Evolutionary conservation across 1,139 yeast genomes (phyloP), one percentile per base, ranked within the genome.

Genomic region (Eremothecium coryli): DNA sequence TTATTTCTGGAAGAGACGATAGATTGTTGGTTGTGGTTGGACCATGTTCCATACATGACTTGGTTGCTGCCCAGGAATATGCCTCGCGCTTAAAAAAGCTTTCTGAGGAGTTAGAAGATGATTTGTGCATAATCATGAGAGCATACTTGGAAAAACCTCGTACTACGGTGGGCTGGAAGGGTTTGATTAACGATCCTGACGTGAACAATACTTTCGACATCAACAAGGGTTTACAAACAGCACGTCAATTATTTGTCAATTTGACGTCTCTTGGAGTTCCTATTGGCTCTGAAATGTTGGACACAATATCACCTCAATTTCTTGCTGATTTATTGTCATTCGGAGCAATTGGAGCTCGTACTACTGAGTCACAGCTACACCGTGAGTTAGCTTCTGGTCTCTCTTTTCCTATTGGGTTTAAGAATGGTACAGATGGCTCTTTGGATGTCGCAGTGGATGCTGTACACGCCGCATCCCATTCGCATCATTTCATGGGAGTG

Each of bases 121-220:
- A 90, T 47, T 67, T 90, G 44, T 79, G 81, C 35, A 73, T 90
- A 42, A 72, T 90, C 47, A 90, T 90, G 97, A 77, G 97, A 65
- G 97, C 97, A 11, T 90, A 90, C 71, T 71, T 90, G 52, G 98
- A 90, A 64, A 90, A 90, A 64, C 98, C 98, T 54, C 78, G 98
- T 67, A 90, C 98, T 44, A 90, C 97, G 21, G 97, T 90, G 37
- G 98, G 98, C 45, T 90, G 98, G 98, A 90, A 90, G 66, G 98
- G 98, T 46, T 70, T 90, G 55, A 86, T 90, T 58, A 90, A 90
- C 60, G 98, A 90, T 61, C 98, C 98, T 27, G 95, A 86, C 56
- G 76, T 88, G 44, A 88, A 90, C 65, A 81, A 84, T 53, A 71
- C 95, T 33, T 90, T 81, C 73, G 82, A 88, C 60, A 90, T 90